Conservation (phyloP, 176 grass and related monocot genomes). For the Phyllostachys edulis region DNA sequence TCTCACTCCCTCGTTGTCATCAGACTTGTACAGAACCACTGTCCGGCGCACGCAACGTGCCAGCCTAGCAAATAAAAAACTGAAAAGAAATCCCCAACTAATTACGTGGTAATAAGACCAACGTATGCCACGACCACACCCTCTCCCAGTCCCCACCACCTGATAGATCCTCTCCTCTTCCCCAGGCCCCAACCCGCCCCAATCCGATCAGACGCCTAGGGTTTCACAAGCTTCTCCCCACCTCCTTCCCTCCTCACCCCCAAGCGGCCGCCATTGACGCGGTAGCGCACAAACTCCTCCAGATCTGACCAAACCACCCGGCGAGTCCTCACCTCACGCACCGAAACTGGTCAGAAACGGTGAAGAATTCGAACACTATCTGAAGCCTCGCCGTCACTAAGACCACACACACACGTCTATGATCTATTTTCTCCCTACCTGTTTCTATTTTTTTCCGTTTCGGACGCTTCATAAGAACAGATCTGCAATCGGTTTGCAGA, state of each 20-base stretch:
- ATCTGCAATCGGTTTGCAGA: conserved; percentile 48
- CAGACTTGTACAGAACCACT: too few relatives aligned
- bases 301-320: conserved; percentile 34
- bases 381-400: conserved; percentile 39
- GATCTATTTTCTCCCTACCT: background rate
- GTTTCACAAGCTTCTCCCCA: conserved; percentile 31
- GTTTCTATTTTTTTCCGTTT: conserved; percentile 27
- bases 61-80: background rate
- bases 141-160: background rate
- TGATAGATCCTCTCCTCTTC: conserved; percentile 27
- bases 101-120: conserved; percentile 30
- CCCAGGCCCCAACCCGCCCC: background rate
- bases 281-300: conserved; percentile 42
- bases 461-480: conserved; percentile 61
- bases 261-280: conserved; percentile 46
- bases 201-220: conserved; percentile 34
- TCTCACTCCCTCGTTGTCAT: too few relatives aligned
- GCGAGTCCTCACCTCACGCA: conserved; percentile 31
- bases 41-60: conserved; percentile 12
- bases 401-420: conserved; percentile 27
- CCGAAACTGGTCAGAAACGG: conserved; percentile 37
- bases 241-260: background rate
- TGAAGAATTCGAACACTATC: conserved; percentile 43
- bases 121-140: background rate
- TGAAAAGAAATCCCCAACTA: background rate